phyloP scores from a whole-genome alignment of 176 grass and related monocot species.

The Carex myosuroides region DNA sequence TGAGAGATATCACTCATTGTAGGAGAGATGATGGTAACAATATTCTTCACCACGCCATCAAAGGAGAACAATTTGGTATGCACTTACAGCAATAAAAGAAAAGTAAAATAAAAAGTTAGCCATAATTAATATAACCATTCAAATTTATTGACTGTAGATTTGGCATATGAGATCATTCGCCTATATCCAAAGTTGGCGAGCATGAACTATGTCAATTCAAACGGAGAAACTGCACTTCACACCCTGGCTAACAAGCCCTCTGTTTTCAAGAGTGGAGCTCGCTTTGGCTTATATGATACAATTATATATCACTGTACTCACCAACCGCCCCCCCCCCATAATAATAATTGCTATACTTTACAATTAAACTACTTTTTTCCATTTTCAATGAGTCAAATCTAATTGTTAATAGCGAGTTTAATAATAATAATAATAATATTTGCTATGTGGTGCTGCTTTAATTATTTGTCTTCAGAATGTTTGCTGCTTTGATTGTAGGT shows the following conservation, averaged over 20 bases:
- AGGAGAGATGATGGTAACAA: neutral
- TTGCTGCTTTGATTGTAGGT: neutral
- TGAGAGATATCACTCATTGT: neutral
- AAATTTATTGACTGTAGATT: neutral
- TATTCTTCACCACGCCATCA: neutral
- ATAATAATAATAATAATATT: neutral
- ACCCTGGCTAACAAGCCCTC: neutral
- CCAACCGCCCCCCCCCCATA: too few relatives aligned
- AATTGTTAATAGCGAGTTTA: too few relatives aligned
- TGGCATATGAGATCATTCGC: conserved; percentile 3
- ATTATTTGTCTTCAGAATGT: too few relatives aligned
- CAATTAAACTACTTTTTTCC: neutral
- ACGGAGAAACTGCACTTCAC: conserved; percentile 10
- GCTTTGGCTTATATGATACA: neutral
- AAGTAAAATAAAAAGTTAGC: neutral
- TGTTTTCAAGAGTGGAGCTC: conserved; percentile 21
- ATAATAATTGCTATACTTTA: too few relatives aligned
- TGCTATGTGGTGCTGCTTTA: too few relatives aligned
- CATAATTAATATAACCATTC: neutral
- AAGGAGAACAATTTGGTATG: neutral
- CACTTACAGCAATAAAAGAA: neutral
- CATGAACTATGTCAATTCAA: neutral
- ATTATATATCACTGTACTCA: neutral
- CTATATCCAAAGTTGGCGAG: neutral
- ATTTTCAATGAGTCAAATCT: neutral